A percentile compares a stretch with the other conserved stretches of the same genome.
phyloP scores from a whole-genome alignment of 1,284 basidiomycete genomes.

The Boletus nobilissimus region DNA sequence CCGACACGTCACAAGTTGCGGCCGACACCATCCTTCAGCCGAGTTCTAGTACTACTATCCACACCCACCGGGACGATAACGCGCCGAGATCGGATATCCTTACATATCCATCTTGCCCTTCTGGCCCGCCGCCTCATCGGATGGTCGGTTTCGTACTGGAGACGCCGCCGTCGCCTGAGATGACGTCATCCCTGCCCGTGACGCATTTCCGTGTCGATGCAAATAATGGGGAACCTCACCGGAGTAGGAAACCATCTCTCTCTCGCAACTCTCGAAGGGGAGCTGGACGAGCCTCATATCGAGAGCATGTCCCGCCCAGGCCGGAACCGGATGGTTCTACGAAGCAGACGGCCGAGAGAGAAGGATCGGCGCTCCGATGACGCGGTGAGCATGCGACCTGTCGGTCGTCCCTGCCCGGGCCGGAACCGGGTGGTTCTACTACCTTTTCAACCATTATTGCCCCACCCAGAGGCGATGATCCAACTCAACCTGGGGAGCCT shows the following conservation, averaged over 20 bases:
- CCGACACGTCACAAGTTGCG: not conserved
- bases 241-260: conserved; percentile 27
- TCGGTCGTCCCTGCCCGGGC: too few species aligned
- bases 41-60: conserved; percentile 9
- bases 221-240: conserved; percentile 1
- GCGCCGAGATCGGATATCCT: not conserved
- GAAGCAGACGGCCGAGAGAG: too few species aligned
- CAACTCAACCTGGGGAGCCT: conserved; percentile 24
- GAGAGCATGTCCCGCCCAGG: too few species aligned
- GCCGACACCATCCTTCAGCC: conserved; percentile 4
- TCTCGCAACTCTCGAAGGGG: conserved; percentile 35
- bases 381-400: too few species aligned
- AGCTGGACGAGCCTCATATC: conserved; percentile 40
- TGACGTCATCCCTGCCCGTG: not conserved
- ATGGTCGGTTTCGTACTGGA: not conserved
- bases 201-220: conserved; percentile 1
- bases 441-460: not conserved
- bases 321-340: too few species aligned
- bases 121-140: conserved; percentile 13
- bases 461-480: conserved; percentile 25
- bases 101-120: not conserved
- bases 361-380: too few species aligned
- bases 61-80: not conserved
- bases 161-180: not conserved
- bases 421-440: not conserved